These are phyloP conservation scores for Paecilomyces fulvus DNA, from an alignment of 2,329 filamentous ascomycete genomes.

Conservation along the genomic window DNA sequence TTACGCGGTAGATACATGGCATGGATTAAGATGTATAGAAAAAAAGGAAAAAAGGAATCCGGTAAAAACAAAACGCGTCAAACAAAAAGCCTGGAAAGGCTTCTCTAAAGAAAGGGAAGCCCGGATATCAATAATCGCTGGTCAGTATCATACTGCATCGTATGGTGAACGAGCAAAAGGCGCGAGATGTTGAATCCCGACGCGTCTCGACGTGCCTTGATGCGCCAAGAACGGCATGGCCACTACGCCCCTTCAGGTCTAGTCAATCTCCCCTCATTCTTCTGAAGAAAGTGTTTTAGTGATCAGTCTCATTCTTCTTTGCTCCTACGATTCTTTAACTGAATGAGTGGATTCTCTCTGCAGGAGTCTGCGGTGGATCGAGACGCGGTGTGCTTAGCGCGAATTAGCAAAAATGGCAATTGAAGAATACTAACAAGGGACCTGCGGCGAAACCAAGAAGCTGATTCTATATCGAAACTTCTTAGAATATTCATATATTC, in stretches of 20 bases:
- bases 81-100: background rate
- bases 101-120: background rate
- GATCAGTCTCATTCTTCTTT: too few species aligned
- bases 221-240: background rate
- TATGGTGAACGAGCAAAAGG: background rate
- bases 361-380: too few species aligned
- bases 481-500: too few species aligned
- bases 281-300: too few species aligned
- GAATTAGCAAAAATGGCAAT: too few species aligned
- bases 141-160: background rate
- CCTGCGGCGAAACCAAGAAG: too few species aligned
- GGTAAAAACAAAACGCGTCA: background rate
- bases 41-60: conserved; percentile 12
- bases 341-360: too few species aligned
- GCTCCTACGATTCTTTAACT: too few species aligned
- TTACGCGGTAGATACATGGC: conserved; percentile 89
- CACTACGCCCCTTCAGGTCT: background rate
- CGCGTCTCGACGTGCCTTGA: background rate
- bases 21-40: conserved; percentile 10
- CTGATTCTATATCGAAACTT: too few species aligned
- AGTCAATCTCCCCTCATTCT: background rate
- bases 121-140: background rate
- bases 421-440: too few species aligned
- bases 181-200: background rate
- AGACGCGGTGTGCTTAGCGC: too few species aligned